A percentile compares a stretch with the other conserved stretches of the same genome.
Evolutionary conservation across 2,329 filamentous ascomycete species (phyloP).

Genomic region (Fusarium pseudonygamai): DNA sequence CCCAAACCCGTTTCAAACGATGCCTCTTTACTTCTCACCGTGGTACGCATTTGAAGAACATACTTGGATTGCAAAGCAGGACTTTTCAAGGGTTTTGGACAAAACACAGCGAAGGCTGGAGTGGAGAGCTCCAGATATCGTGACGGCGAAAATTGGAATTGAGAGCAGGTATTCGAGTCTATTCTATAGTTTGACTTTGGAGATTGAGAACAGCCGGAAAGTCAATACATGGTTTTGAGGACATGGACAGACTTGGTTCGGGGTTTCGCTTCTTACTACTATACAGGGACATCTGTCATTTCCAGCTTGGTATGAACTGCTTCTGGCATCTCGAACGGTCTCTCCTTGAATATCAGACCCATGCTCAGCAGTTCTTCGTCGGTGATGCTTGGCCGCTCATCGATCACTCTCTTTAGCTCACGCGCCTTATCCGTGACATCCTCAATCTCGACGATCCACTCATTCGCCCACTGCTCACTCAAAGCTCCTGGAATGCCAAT

Average conservation of each 20-base stretch:
- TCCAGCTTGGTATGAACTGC: slow-evolving; percentile 46
- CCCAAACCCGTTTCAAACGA: slow-evolving; percentile 41
- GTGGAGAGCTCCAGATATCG: slow-evolving; percentile 8
- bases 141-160: slow-evolving; percentile 32
- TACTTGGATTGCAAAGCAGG: slow-evolving; percentile 15
- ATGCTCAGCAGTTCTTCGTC: slow-evolving; percentile 49
- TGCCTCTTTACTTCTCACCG: slow-evolving; percentile 40
- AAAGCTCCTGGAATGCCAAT: slow-evolving; percentile 64
- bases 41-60: slow-evolving; percentile 44
- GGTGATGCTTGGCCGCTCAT: slow-evolving; percentile 49
- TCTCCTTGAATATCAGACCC: slow-evolving; percentile 57
- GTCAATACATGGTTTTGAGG: slow-evolving; percentile 30
- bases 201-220: slow-evolving; percentile 8
- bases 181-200: slow-evolving; percentile 38
- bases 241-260: background rate
- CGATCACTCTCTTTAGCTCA: slow-evolving; percentile 57
- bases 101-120: slow-evolving; percentile 25
- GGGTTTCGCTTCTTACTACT: background rate
- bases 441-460: slow-evolving; percentile 64
- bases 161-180: slow-evolving; percentile 41
- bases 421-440: slow-evolving; percentile 66
- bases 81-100: slow-evolving; percentile 32
- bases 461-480: slow-evolving; percentile 56
- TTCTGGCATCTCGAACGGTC: slow-evolving; percentile 53
- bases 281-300: slow-evolving; percentile 41